These are phyloP conservation scores for Phaeosphaeriaceae sp. DNA, from an alignment of 2,329 filamentous ascomycete species.

Conservation along the genomic window DNA sequence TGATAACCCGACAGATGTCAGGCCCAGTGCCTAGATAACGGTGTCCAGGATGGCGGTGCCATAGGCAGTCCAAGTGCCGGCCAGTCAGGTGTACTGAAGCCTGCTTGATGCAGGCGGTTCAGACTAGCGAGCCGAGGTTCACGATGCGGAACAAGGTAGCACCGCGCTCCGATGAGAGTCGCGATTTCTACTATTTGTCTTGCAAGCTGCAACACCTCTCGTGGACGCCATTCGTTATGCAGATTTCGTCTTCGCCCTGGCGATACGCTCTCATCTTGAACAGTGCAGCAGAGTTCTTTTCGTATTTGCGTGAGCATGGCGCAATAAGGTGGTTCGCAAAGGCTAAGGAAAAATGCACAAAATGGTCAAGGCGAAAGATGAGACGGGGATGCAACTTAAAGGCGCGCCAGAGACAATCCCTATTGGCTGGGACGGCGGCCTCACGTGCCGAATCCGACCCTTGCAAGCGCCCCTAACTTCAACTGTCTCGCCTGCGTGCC, in stretches of 20 bases:
- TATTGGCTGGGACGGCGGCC: slow-evolving; percentile 17
- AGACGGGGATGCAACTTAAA: slow-evolving; percentile 21
- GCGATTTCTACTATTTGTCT: too few species aligned
- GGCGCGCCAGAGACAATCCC: slow-evolving; percentile 11
- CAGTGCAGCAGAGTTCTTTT: too few species aligned
- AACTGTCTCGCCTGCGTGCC: slow-evolving; percentile 30
- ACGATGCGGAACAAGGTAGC: slow-evolving; percentile 8
- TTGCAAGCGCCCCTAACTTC: slow-evolving; percentile 29
- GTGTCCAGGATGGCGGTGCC: background rate
- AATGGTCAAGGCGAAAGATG: slow-evolving; percentile 11
- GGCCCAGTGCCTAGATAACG: background rate
- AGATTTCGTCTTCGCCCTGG: too few species aligned
- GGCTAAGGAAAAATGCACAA: slow-evolving; percentile 1
- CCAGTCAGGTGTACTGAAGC: too few species aligned
- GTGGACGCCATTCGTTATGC: too few species aligned
- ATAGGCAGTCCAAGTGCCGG: too few species aligned
- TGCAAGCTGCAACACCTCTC: too few species aligned
- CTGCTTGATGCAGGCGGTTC: too few species aligned
- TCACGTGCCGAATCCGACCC: slow-evolving; percentile 10
- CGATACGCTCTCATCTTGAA: too few species aligned
- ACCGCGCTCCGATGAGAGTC: too few species aligned
- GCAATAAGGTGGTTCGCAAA: slow-evolving; percentile 12
- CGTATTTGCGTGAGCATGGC: background rate
- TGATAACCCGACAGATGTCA: background rate
- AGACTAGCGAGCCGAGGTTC: background rate